phyloP scores from a whole-genome alignment of 1,139 yeast species.

The Barnettozyma hawaiiensis region DNA sequence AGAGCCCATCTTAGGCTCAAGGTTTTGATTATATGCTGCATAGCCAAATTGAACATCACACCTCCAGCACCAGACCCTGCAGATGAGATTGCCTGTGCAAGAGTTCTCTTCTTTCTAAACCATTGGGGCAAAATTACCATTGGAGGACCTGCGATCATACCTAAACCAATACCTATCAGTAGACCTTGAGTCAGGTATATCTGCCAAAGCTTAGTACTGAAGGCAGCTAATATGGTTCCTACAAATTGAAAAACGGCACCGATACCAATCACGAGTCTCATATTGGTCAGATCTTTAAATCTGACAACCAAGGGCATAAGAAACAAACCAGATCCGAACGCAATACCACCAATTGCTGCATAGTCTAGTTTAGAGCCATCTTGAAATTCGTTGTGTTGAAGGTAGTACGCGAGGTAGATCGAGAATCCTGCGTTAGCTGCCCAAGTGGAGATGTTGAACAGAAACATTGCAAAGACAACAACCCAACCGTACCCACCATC shows the following conservation, averaged over 20 bases:
- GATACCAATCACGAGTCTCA: conserved; percentile 13
- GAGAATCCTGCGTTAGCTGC: conserved; percentile 55
- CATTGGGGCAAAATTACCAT: conserved; percentile 47
- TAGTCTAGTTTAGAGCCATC: conserved; percentile 50
- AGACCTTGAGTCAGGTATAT: conserved; percentile 61
- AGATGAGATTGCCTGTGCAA: conserved; percentile 47
- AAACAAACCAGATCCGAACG: conserved; percentile 50
- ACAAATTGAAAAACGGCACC: conserved; percentile 24
- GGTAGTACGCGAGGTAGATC: conserved; percentile 53
- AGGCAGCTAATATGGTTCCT: conserved; percentile 57
- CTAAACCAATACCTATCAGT: conserved; percentile 52
- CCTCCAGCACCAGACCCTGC: conserved; percentile 54
- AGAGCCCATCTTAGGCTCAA: conserved; percentile 63
- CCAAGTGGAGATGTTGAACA: conserved; percentile 55
- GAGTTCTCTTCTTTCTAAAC: conserved; percentile 45
- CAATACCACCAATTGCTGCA: conserved; percentile 63
- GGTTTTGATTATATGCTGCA: conserved; percentile 30
- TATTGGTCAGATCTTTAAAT: conserved; percentile 12
- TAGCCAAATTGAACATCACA: conserved; percentile 34
- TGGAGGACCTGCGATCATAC: conserved; percentile 50
- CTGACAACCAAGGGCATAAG: conserved; percentile 31
- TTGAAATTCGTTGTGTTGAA: conserved; percentile 39
- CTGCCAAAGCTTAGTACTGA: conserved; percentile 52
- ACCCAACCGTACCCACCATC: conserved; percentile 49
- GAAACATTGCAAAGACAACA: conserved; percentile 47